Base-by-base conservation (phyloP, 139 green algal genomes). In the Raphidocelis subcapitata region DNA sequence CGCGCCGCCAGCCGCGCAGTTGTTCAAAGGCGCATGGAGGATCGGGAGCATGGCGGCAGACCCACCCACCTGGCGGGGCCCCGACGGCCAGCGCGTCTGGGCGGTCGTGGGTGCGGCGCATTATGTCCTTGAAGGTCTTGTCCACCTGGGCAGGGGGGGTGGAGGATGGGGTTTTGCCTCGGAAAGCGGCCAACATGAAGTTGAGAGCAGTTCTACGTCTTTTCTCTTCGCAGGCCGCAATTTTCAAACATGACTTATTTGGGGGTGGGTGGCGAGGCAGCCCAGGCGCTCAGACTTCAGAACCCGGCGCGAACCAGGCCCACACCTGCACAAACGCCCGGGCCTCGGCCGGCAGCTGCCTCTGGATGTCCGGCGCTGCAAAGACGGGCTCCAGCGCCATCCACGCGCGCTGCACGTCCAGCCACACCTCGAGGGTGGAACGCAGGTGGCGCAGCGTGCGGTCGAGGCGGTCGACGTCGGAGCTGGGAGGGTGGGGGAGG, bases 71-170 rank as follows among this genome's bases (percentile, higher is more conserved):
- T 20, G 41, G 41, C 8, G 41, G 8, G 41, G 41, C 12, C 8
- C 41, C 41, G 14, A 68, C 80, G 65, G 74, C 52, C 67, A 95
- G 77, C 51, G 89, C 89, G 62, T 88, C 90, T 32, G 84, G 76
- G 33, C 85, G 61, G 75, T 96, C 88, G 51, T 83, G 83, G 21
- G 81, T 85, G 21, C 73, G 70, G 3, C 87, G 73, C 86, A 94
- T 94, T 67, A 92, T 82, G 36, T 93, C 88, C 70, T 89, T 92
- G 81, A 88, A 92, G 57, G 89, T 75, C 65, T 82, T 85, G 78
- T 95, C 90, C 65, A 95, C 87, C 15, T 69, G 31, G 26, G n/a
- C 52, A 32, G 12, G 24, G 52, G 5, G 24, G 14, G 14, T 8
- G 14, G 24, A 32, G 52, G 16, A 16, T 55, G 16, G 47, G 14